phyloP scores from a whole-genome alignment of 140 eudicot genomes.

The Oenanthe javanica region DNA sequence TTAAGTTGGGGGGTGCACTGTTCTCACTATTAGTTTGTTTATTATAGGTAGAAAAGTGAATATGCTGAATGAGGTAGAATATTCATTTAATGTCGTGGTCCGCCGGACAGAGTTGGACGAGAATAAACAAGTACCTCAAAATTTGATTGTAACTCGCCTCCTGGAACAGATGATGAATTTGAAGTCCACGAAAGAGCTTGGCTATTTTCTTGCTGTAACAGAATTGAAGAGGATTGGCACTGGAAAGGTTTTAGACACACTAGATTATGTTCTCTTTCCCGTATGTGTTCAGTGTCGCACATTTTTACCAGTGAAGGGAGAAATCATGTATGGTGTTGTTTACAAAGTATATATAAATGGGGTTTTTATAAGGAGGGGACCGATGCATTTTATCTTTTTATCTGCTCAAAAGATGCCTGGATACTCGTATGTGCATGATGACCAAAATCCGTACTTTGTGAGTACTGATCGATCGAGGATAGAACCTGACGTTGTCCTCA shows the following conservation, averaged over 20 bases:
- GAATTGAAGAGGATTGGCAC: slow-evolving; percentile 41
- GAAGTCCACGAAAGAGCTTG: slow-evolving; percentile 38
- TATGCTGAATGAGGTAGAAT: slow-evolving; percentile 41
- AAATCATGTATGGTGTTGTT: slow-evolving; percentile 57
- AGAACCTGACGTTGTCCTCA: slow-evolving; percentile 50
- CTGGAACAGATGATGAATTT: slow-evolving; percentile 27
- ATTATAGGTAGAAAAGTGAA: slow-evolving; percentile 19
- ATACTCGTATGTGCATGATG: slow-evolving; percentile 34
- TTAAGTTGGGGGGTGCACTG: not conserved
- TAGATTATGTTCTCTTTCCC: slow-evolving; percentile 22
- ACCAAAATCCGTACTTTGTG: slow-evolving; percentile 26
- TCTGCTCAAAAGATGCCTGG: slow-evolving; percentile 49
- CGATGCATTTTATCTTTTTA: slow-evolving; percentile 46
- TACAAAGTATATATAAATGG: slow-evolving; percentile 23
- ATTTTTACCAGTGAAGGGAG: slow-evolving; percentile 51
- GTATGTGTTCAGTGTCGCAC: slow-evolving; percentile 50
- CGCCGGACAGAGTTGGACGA: slow-evolving; percentile 23
- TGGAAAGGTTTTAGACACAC: slow-evolving; percentile 15
- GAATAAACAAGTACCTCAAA: slow-evolving; percentile 28
- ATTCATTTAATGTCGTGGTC: slow-evolving; percentile 19
- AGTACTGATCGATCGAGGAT: slow-evolving; percentile 54
- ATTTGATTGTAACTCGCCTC: slow-evolving; percentile 30
- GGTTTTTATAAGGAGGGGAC: slow-evolving; percentile 60
- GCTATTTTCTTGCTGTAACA: slow-evolving; percentile 66
- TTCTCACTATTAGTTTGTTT: not conserved